phyloP scores from a whole-genome alignment of 2,329 filamentous ascomycete species.

The Arachnomyces sp. region DNA sequence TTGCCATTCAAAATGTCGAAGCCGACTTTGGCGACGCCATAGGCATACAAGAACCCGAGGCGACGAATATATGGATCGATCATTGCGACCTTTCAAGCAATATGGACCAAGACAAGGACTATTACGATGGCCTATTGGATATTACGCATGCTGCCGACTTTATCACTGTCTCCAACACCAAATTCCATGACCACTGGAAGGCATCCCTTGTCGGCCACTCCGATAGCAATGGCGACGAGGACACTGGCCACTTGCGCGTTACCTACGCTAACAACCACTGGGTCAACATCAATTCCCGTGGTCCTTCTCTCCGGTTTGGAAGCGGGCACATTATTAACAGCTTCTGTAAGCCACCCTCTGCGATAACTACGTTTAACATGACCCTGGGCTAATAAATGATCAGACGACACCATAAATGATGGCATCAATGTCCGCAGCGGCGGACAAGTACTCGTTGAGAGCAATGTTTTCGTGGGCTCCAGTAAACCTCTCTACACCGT shows the following conservation, averaged over 20 bases:
- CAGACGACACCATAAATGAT: conserved; percentile 32
- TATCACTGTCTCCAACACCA: conserved; percentile 43
- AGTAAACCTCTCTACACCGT: conserved; percentile 40
- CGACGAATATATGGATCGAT: conserved; percentile 58
- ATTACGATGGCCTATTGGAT: conserved; percentile 60
- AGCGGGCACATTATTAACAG: conserved; percentile 55
- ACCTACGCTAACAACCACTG: conserved; percentile 62
- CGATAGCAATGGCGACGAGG: conserved; percentile 50
- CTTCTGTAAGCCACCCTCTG: conserved; percentile 24
- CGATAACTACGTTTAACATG: background rate
- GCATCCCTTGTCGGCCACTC: conserved; percentile 52
- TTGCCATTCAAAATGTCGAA: conserved; percentile 50
- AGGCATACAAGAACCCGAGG: conserved; percentile 44
- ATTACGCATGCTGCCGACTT: conserved; percentile 56
- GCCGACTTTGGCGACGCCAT: conserved; percentile 53
- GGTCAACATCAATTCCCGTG: conserved; percentile 55
- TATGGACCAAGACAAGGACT: conserved; percentile 55
- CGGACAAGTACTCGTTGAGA: conserved; percentile 53
- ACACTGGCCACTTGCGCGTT: conserved; percentile 54
- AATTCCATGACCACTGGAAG: conserved; percentile 54
- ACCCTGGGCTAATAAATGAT: conserved; percentile 26
- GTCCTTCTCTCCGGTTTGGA: conserved; percentile 57
- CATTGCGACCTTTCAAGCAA: conserved; percentile 58
- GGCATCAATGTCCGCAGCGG: conserved; percentile 51
- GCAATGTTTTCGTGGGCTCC: conserved; percentile 43